phyloP scores from a whole-genome alignment of 116 monocot genomes.

The Dioscorea cayenensis region DNA sequence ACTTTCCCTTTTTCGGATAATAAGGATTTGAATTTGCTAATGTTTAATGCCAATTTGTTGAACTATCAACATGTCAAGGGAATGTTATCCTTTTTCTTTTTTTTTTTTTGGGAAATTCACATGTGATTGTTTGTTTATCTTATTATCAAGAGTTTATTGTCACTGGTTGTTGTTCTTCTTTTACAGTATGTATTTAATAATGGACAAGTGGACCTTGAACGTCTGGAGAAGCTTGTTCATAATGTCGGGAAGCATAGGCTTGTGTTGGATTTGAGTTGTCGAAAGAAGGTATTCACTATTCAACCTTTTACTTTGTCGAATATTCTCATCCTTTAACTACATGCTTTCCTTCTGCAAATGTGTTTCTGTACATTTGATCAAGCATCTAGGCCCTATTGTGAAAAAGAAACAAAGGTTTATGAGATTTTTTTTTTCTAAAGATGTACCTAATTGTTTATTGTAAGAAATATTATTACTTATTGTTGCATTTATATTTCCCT shows the following conservation, averaged over 20 bases:
- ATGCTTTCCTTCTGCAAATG: not conserved
- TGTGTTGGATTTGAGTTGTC: constrained; percentile 88
- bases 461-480: not conserved
- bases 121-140: not conserved
- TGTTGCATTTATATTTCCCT: not conserved
- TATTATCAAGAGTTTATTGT: not conserved
- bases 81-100: too few relatives aligned
- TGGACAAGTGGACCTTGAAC: constrained; percentile 68
- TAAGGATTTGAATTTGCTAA: too few relatives aligned
- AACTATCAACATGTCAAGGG: too few relatives aligned
- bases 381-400: not conserved
- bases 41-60: too few relatives aligned
- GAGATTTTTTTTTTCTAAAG: not conserved
- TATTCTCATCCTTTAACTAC: not conserved
- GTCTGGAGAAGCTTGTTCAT: constrained; percentile 53
- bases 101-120: too few relatives aligned
- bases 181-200: constrained; percentile 78
- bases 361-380: not conserved
- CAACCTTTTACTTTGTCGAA: not conserved
- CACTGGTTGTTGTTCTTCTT: not conserved
- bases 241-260: constrained; percentile 62
- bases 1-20: too few relatives aligned
- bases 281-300: constrained; percentile 68
- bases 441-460: not conserved
- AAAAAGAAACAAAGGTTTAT: not conserved